These are phyloP conservation scores for Salvia miltiorrhiza DNA, from an alignment of 257 asterid species.

Conservation along the genomic window DNA sequence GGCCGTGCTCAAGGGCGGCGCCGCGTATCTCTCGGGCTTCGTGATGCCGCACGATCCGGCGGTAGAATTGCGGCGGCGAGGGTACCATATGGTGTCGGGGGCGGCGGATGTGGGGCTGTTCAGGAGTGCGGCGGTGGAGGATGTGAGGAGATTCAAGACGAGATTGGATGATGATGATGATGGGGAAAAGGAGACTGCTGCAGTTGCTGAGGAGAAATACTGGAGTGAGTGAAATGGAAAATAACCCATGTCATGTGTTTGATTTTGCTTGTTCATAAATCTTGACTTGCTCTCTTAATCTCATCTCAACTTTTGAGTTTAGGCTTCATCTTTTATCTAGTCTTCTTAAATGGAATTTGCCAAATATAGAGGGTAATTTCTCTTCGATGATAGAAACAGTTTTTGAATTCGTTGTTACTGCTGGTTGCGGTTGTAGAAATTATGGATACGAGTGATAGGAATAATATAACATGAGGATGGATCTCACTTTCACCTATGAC, in stretches of 20 bases:
- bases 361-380: no score
- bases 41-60: constrained; percentile 73
- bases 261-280: not conserved
- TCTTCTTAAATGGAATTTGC: no score
- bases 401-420: no score
- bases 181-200: constrained; percentile 20
- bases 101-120: constrained; percentile 63
- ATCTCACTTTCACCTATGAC: no score
- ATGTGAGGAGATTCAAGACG: constrained; percentile 57
- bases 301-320: no score
- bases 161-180: constrained; percentile 26
- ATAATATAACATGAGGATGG: no score
- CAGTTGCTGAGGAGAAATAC: constrained; percentile 54
- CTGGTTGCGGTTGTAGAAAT: no score
- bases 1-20: constrained; percentile 43
- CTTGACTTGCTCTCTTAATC: no score
- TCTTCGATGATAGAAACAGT: no score
- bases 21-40: constrained; percentile 63
- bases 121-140: constrained; percentile 63
- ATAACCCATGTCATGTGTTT: not conserved
- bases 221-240: constrained; percentile 62
- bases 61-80: constrained; percentile 51
- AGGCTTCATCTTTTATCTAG: no score
- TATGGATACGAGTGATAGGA: no score
- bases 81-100: constrained; percentile 80